Percentiles rank a stretch among this genome's conserved stretches.
These are phyloP conservation scores for Cymbopogon flexuosus DNA, from an alignment of 202 grass and related monocot species.

Conservation along the genomic window DNA sequence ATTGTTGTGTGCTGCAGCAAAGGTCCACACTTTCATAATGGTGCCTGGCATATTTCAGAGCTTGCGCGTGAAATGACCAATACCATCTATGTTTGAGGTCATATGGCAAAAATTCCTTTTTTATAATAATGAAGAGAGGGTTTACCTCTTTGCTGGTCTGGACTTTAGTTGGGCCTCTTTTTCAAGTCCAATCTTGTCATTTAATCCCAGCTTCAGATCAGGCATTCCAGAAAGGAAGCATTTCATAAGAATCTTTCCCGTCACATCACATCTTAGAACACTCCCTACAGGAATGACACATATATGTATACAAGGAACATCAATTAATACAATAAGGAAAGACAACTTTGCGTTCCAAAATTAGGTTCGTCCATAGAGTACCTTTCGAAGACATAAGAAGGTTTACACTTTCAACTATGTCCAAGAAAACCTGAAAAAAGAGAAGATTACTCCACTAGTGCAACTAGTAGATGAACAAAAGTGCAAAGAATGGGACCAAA, in stretches of 20 bases:
- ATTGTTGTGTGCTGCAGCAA: not conserved
- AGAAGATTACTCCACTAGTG: slow-evolving; percentile 11
- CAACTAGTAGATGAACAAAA: slow-evolving; percentile 8
- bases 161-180: slow-evolving; percentile 93
- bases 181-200: slow-evolving; percentile 98
- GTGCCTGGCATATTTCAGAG: not conserved
- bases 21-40: not conserved
- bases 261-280: slow-evolving; percentile 91
- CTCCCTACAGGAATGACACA: slow-evolving; percentile 49
- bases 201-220: slow-evolving; percentile 93
- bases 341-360: not conserved
- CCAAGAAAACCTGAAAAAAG: slow-evolving; percentile 87
- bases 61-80: not conserved
- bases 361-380: slow-evolving; percentile 29
- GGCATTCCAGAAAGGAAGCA: slow-evolving; percentile 99
- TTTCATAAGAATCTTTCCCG: slow-evolving; percentile 98
- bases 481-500: not conserved
- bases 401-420: slow-evolving; percentile 99
- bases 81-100: not conserved
- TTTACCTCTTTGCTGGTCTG: slow-evolving; percentile 75
- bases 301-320: not conserved
- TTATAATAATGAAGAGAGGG: not conserved
- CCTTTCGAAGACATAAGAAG: slow-evolving; percentile 99
- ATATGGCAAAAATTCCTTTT: not conserved
- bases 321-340: slow-evolving; percentile 22